Conservation (phyloP, 2,329 filamentous ascomycete species). For the Exophiala bonariae region DNA sequence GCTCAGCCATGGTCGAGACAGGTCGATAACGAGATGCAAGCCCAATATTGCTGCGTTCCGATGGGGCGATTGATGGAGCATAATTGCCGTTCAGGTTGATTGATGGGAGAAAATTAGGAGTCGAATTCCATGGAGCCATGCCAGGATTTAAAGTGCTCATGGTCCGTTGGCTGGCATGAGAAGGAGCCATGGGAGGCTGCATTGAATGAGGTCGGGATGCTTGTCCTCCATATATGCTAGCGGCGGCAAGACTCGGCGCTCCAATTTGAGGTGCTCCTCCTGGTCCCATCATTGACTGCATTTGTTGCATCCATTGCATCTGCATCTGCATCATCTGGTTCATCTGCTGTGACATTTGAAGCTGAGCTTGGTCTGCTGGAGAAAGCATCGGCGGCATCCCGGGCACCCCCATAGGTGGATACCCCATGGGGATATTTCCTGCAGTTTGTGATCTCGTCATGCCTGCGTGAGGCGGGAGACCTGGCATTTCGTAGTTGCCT, state of each 20-base stretch:
- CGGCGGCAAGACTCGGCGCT: conserved; percentile 2
- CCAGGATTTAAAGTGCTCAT: conserved; percentile 82
- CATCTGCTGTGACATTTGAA: conserved; percentile 83
- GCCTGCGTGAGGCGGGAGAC: conserved; percentile 28
- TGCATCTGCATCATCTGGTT: conserved; percentile 89
- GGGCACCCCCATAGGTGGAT: conserved; percentile 21
- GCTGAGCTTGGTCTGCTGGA: conserved; percentile 69
- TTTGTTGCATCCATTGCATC: conserved; percentile 84
- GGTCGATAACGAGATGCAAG: conserved; percentile 87
- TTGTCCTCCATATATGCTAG: not conserved
- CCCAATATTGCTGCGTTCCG: conserved; percentile 91
- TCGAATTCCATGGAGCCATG: conserved; percentile 38
- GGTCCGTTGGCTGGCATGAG: conserved; percentile 56
- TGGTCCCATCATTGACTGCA: conserved; percentile 63
- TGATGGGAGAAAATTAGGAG: conserved; percentile 36
- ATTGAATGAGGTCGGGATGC: conserved; percentile 21
- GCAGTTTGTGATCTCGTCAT: conserved; percentile 41
- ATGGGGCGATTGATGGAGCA: conserved; percentile 88
- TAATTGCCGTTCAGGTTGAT: conserved; percentile 52
- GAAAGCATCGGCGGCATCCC: conserved; percentile 43
- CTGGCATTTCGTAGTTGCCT: conserved; percentile 37
- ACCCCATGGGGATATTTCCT: conserved; percentile 32
- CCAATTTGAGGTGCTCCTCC: conserved; percentile 18
- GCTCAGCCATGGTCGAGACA: conserved; percentile 63
- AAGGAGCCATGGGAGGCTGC: conserved; percentile 25